phyloP scores from a whole-genome alignment of 164 flowering plant genomes.

The Warburgia ugandensis region DNA sequence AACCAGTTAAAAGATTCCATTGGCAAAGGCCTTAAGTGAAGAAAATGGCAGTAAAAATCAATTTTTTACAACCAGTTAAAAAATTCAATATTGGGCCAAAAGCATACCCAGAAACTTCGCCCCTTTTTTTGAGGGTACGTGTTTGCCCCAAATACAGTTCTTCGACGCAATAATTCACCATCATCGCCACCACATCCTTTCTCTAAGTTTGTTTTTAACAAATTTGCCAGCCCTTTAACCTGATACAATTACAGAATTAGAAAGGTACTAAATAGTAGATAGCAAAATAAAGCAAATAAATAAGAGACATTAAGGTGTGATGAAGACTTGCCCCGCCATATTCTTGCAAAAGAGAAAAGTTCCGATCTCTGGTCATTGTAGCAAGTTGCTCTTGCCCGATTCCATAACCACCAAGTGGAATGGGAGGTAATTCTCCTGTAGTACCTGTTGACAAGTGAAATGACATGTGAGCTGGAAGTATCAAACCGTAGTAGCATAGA shows the following conservation, averaged over 20 bases:
- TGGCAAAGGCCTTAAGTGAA: not conserved
- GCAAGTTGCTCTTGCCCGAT: conserved; percentile 59
- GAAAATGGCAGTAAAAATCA: not conserved
- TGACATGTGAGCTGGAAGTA: too few relatives aligned
- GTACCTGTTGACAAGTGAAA: too few relatives aligned
- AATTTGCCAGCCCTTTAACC: conserved; percentile 58
- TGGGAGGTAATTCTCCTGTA: conserved; percentile 8
- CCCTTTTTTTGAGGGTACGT: conserved; percentile 90
- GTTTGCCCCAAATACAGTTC: conserved; percentile 71
- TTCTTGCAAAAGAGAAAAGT: conserved; percentile 41
- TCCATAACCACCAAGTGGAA: conserved; percentile 41
- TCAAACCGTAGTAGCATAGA: too few relatives aligned
- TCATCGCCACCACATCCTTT: conserved; percentile 81
- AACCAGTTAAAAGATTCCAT: too few relatives aligned
- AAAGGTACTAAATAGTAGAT: not conserved
- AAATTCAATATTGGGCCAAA: too few relatives aligned
- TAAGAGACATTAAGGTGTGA: not conserved
- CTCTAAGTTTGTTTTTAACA: conserved; percentile 56
- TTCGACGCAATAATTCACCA: conserved; percentile 47
- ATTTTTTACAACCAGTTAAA: not conserved
- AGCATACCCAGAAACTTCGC: conserved; percentile 70
- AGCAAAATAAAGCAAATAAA: not conserved
- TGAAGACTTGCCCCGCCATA: conserved; percentile 66
- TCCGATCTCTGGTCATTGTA: conserved; percentile 56
- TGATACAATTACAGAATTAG: conserved; percentile 11